Percentiles rank a stretch among this genome's conserved stretches.
These are phyloP conservation scores for Eucalyptus camaldulensis DNA, from an alignment of 345 rosid genomes.

Conservation along the genomic window DNA sequence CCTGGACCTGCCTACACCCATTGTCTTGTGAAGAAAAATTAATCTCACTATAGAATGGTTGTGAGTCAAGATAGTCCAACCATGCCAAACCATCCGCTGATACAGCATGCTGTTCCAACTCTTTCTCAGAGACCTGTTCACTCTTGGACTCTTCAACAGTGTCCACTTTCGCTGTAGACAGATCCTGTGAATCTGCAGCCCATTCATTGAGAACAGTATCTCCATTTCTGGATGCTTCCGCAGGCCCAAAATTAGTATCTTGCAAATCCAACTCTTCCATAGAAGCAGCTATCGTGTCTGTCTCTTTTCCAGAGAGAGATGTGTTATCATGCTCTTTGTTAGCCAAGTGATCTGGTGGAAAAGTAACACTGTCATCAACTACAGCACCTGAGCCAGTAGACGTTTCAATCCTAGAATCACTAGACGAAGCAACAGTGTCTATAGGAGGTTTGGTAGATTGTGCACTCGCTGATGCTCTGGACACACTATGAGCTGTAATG, in stretches of 20 bases:
- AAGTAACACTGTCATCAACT: constrained; percentile 5
- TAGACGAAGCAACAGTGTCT: constrained; percentile 5
- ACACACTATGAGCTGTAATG: background rate
- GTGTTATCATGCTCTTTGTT: constrained; percentile 8
- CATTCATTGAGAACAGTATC: background rate
- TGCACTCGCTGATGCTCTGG: background rate
- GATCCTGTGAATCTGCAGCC: background rate
- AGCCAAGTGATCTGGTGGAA: constrained; percentile 11
- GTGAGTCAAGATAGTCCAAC: constrained; percentile 16
- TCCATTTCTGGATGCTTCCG: constrained; percentile 12
- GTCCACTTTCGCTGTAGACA: background rate
- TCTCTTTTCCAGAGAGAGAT: constrained; percentile 14
- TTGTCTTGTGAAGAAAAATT: background rate
- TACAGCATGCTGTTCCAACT: background rate
- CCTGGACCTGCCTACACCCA: background rate
- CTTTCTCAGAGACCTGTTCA: background rate
- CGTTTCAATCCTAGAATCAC: constrained; percentile 7
- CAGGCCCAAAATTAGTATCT: background rate
- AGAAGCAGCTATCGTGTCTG: constrained; percentile 7
- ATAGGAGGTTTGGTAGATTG: background rate
- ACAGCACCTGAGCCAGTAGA: constrained; percentile 2
- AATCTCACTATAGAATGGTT: constrained; percentile 1
- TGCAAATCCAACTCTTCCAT: constrained; percentile 4
- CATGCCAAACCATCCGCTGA: background rate
- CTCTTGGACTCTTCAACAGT: background rate